phyloP scores from a whole-genome alignment of 1,284 basidiomycete species.

The Moesziomyces antarcticus region DNA sequence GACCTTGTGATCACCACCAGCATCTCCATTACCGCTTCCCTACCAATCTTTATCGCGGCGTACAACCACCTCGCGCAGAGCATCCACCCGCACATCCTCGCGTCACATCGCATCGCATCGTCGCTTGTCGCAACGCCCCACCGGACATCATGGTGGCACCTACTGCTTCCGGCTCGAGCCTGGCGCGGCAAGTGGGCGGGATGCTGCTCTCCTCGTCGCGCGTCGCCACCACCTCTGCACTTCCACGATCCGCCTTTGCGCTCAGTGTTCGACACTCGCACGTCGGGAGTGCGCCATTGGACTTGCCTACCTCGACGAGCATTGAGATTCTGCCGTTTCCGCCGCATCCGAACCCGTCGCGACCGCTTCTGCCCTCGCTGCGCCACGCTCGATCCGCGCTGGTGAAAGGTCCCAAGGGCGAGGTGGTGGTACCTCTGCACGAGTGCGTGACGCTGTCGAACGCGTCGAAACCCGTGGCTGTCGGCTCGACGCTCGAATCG shows the following conservation, averaged over 20 bases:
- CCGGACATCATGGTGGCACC: conserved; percentile 15
- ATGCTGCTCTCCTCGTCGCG: conserved; percentile 70
- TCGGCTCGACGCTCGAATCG: background rate
- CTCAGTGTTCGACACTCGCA: conserved; percentile 49
- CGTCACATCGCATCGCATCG: too few relatives aligned
- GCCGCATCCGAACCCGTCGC: conserved; percentile 60
- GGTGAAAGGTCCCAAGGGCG: conserved; percentile 59
- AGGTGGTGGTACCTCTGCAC: conserved; percentile 58
- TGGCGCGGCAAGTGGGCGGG: conserved; percentile 22
- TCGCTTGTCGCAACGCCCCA: too few relatives aligned
- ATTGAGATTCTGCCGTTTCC: conserved; percentile 57
- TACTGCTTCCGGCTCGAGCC: conserved; percentile 21
- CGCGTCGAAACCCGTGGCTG: background rate
- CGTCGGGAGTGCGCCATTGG: conserved; percentile 58
- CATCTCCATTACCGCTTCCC: too few relatives aligned
- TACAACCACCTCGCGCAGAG: too few relatives aligned
- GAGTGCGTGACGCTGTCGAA: conserved; percentile 42
- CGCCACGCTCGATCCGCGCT: conserved; percentile 54
- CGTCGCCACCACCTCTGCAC: conserved; percentile 69
- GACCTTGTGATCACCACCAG: too few relatives aligned
- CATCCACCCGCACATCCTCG: too few relatives aligned
- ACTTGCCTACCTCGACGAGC: conserved; percentile 45
- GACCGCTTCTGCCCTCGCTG: conserved; percentile 50
- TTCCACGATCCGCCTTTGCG: background rate
- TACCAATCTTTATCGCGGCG: too few relatives aligned